Conservation (phyloP, 352 stramenopile species). For the Phytophthora podocarpi region DNA sequence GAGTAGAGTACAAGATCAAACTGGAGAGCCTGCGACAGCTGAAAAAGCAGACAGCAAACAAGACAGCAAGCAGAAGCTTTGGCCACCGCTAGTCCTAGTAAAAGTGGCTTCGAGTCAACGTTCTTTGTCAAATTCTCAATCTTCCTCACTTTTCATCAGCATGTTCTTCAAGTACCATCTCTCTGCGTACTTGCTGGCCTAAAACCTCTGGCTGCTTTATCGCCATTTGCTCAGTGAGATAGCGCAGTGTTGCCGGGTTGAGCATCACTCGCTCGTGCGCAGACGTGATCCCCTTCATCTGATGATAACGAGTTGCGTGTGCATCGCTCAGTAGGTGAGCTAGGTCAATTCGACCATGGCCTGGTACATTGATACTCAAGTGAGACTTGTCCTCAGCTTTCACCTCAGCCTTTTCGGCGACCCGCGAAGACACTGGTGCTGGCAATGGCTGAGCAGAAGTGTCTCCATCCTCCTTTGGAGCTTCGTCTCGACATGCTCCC, state of each 20-base stretch:
- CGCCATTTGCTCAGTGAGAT: constrained; percentile 58
- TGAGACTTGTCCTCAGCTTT: constrained; percentile 24
- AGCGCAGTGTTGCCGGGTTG: constrained; percentile 60
- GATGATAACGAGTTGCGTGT: constrained; percentile 48
- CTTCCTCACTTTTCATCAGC: constrained; percentile 46
- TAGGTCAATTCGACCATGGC: constrained; percentile 51
- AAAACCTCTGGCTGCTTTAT: constrained; percentile 43
- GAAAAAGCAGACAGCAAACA: constrained; percentile 30
- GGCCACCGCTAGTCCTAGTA: neutral
- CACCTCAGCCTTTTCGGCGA: constrained; percentile 28
- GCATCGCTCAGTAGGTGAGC: constrained; percentile 54
- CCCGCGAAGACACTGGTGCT: constrained; percentile 20
- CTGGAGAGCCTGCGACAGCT: constrained; percentile 38
- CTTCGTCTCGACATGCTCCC: neutral
- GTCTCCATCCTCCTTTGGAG: constrained; percentile 15
- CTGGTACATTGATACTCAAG: constrained; percentile 48
- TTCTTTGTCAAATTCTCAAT: neutral
- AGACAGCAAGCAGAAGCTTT: constrained; percentile 11
- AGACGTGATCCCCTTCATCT: constrained; percentile 37
- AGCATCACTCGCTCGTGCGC: constrained; percentile 48
- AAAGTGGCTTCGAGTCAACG: too few species aligned
- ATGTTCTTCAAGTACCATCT: constrained; percentile 47
- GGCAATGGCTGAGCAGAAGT: constrained; percentile 13
- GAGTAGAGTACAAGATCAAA: constrained; percentile 66
- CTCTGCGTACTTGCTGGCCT: constrained; percentile 20